phyloP scores from a whole-genome alignment of 306 rosid species.

The Vigna hirtella region DNA sequence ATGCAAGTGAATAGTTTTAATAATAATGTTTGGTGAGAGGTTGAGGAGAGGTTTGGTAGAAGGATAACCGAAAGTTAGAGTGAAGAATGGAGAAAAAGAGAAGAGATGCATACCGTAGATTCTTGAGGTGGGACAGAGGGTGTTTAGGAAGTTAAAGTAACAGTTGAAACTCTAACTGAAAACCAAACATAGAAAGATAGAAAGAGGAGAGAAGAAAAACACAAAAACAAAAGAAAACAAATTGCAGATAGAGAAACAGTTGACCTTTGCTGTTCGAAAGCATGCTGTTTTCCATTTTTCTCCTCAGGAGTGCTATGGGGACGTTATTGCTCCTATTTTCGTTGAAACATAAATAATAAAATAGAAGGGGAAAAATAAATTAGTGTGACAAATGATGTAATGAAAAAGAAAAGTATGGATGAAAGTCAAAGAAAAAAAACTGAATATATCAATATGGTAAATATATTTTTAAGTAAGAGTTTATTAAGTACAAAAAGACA shows the following conservation, averaged over 20 bases:
- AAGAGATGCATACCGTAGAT: constrained; percentile 43
- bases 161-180: constrained; percentile 62
- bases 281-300: background rate
- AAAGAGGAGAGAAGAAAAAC: background rate
- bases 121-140: constrained; percentile 63
- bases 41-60: constrained; percentile 28
- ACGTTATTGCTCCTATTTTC: background rate
- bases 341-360: background rate
- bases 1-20: background rate
- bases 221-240: constrained; percentile 12
- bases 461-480: too few relatives aligned
- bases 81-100: constrained; percentile 47
- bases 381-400: background rate
- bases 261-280: constrained; percentile 62
- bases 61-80: constrained; percentile 52
- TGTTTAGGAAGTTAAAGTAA: constrained; percentile 61
- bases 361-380: too few relatives aligned
- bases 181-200: constrained; percentile 31
- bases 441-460: background rate
- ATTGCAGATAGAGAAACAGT: constrained; percentile 39
- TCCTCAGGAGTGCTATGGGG: background rate
- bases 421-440: background rate
- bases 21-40: constrained; percentile 23
- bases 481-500: too few relatives aligned
- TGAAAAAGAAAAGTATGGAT: background rate